Evolutionary conservation across 73 alveolate genomes (phyloP), one percentile per base, ranked within the genome.

Genomic region (Paramecium biaurelia): DNA sequence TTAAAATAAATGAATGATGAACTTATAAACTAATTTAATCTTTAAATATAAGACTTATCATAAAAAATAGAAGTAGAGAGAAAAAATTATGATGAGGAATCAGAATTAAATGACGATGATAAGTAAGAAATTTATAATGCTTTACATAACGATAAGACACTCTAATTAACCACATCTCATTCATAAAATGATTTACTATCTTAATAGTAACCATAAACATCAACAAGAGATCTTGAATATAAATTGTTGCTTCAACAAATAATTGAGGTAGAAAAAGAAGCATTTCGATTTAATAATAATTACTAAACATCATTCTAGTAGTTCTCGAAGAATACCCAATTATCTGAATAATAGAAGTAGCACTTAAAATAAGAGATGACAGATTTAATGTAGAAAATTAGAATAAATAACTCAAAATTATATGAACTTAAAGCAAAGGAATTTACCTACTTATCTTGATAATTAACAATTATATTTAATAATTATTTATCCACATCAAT

Each of bases 41-140:
- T 30, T 63, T 63, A 63, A 63, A 63, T 63, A 12, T 26, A 63
- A 63, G 84, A 63, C 26, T 32, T 63, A 30, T 63, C 84, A 12
- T 14, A 30, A 30, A 63, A 63, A 24, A 11, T 63, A 30, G 84
- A 63, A 24, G 24, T 26, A 1, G 84, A 63, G 26, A 63, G 47
- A 32, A 4, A 63, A 1, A 30, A 63, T 30, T 63, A 11, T 30
- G 84, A 63, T 23, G 45, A 26, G 11, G 49, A 63, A 63, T 63
- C 84, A 11, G 41, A 26, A 23, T 63, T 63, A 26, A 63, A 63
- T 63, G 84, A 63, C 0, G 41, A 63, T 30, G 84, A 63, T 14
- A 63, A 63, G 24, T 12, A 63, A 32, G 84, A 63, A 63, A 63
- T 63, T 11, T 63, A 63, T 63, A 63, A 63, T 63, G 84, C 84